Percentiles rank a stretch among this genome's conserved stretches.
These are phyloP conservation scores for Tetradesmus lagerheimii DNA, from an alignment of 139 green algal genomes.

Conservation along the genomic window DNA sequence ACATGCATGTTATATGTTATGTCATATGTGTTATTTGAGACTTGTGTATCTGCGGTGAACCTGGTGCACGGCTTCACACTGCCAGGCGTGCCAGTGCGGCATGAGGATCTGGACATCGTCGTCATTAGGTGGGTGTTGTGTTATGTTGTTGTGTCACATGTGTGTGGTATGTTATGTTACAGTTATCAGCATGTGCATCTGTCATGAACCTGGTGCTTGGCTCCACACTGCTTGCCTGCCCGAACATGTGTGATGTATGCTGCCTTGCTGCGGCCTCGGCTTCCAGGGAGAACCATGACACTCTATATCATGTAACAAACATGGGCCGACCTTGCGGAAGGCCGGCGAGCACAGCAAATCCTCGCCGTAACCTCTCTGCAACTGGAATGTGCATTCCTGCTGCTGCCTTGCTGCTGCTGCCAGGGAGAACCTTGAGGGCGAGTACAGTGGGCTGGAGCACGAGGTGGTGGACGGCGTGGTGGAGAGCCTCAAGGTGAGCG, in stretches of 20 bases:
- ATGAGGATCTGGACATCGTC: slow-evolving; percentile 92
- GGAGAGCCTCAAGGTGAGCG: slow-evolving; percentile 86
- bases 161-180: not conserved
- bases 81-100: slow-evolving; percentile 85
- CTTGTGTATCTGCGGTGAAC: slow-evolving; percentile 73
- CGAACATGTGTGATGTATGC: no score
- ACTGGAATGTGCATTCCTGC: not conserved
- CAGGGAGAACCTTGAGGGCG: slow-evolving; percentile 90
- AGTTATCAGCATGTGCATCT: no score
- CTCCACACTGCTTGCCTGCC: slow-evolving; percentile 87
- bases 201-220: slow-evolving; percentile 92
- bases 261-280: no score
- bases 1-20: no score
- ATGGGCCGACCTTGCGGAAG: no score
- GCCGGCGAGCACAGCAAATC: no score
- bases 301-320: no score
- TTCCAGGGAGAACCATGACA: no score
- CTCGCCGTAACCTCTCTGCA: not conserved
- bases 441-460: slow-evolving; percentile 98
- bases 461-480: slow-evolving; percentile 94
- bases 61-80: slow-evolving; percentile 89
- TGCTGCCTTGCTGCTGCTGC: not conserved
- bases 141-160: no score
- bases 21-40: not conserved
- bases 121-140: slow-evolving; percentile 82